Base-by-base conservation (phyloP, 257 asterid genomes). In the Petrea volubilis region DNA sequence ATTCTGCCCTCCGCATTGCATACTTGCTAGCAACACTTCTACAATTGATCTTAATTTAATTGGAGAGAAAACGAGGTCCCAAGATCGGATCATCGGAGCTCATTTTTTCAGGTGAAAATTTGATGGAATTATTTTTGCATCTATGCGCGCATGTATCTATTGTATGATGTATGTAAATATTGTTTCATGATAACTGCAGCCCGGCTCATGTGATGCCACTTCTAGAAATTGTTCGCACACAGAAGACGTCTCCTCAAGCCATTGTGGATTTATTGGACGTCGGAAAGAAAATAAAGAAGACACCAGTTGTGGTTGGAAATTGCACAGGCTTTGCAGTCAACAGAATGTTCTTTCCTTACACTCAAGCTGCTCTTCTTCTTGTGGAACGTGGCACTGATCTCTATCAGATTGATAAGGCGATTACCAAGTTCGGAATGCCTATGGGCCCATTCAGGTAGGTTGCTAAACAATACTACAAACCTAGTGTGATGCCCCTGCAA, bases 201-300 rank as follows among this genome's bases (percentile, higher is more conserved):
- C 98, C 99, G 1, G 97, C 99, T 70, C 99, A 95, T 68, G 96
- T 92, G 73, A 95, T 90, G 99, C 99, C 99, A 40, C 99, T 95
- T 61, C 61, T 95, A 51, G 98, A 95, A 78, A 92, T 95, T 38
- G 97, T 92, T 46, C 96, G 97, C 23, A 90, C 99, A 8, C 83
- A 79, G 41, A 90, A 83, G 78, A 95, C 99, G 9, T 95, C 96
- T 57, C 93, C 97, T 6, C 98, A 95, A 79, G 90, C 72, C 38
- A 90, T 92, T 57, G 86, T 92, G 10, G 99, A 95, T 83, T 77
- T 92, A 13, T 79, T 95, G 24, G 91, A 95, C 65, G 92, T 90
- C 33, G 96, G 98, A 49, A 92, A 95, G 88, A 95, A 80, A 81
- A 92, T 95, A 51, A 95, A 49, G 87, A 95, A 95, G 84, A 95